Conservation (phyloP, 1,139 yeast species). For the Pichia sp. region DNA sequence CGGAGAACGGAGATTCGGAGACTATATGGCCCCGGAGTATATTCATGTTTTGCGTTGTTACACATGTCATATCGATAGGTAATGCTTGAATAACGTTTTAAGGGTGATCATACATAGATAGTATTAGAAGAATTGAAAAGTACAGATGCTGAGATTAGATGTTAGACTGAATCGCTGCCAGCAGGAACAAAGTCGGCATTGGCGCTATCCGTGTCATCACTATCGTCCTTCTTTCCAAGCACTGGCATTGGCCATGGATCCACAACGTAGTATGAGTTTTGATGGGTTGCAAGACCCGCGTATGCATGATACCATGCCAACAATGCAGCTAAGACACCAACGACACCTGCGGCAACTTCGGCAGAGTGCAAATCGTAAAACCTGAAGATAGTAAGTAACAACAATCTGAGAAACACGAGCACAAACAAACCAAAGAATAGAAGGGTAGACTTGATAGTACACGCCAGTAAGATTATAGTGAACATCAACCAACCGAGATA, state of each 20-base stretch:
- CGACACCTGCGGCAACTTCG: constrained; percentile 56
- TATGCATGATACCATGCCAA: constrained; percentile 86
- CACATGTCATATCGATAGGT: too few species aligned
- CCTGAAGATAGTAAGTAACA: constrained; percentile 49
- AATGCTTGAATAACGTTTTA: too few species aligned
- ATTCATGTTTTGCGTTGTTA: too few species aligned
- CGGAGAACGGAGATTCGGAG: too few species aligned
- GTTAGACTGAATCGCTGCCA: too few species aligned
- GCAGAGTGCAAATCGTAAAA: constrained; percentile 29
- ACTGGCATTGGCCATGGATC: constrained; percentile 11
- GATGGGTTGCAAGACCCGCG: constrained; percentile 74
- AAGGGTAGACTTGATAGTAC: constrained; percentile 73
- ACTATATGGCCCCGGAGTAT: too few species aligned
- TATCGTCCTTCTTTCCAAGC: neutral
- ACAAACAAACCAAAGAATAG: constrained; percentile 65
- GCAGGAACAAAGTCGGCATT: too few species aligned
- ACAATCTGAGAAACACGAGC: constrained; percentile 56
- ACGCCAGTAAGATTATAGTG: constrained; percentile 55
- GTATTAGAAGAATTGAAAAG: too few species aligned
- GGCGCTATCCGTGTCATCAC: neutral
- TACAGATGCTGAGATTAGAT: too few species aligned
- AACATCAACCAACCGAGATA: constrained; percentile 75
- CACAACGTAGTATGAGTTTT: constrained; percentile 39
- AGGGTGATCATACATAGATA: too few species aligned
- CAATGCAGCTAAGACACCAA: constrained; percentile 71